Base-by-base conservation (phyloP, 139 green algal species). In the Limnomonas spitsbergensis region DNA sequence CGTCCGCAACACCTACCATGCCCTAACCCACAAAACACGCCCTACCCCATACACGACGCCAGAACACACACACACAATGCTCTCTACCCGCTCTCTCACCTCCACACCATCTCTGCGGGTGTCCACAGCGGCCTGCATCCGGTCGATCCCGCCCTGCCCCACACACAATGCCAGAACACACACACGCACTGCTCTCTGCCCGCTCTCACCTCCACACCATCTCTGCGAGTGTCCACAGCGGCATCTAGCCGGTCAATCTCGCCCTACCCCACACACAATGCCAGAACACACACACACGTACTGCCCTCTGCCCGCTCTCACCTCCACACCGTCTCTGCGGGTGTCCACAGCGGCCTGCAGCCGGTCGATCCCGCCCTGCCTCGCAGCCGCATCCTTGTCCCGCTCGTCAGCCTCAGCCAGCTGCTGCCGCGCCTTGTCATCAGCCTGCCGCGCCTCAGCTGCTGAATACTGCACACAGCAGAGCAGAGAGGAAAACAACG, bases 191-290 rank as follows among this genome's bases (percentile, higher is more conserved):
- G n/a, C n/a, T n/a, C n/a, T n/a, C n/a, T n/a, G n/a, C n/a, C n/a
- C n/a, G n/a, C n/a, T n/a, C n/a, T n/a, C n/a, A n/a, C 76, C 31
- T 88, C 66, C 29, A 93, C 82, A 69, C 87, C 67, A 0, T 32
- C 38, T 9, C 80, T 52, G 47, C 81, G 73, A 52, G 82, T 68
- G 0, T 72, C 77, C 24, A 96, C 79, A 6, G 73, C 77, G 26
- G 81, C 38, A n/a, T 84, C 31, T 66, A 92, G 71, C 53, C 81
- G 75, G 7, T 75, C 74, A 29, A 83, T 4, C 40, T 85, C 56
- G 0, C 83, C 83, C 31, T 66, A 53, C 40, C 84, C 79, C 29
- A 9, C 24, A 0, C n/a, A n/a, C n/a, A n/a, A n/a, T n/a, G n/a
- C n/a, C n/a, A n/a, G n/a, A n/a, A n/a, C n/a, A n/a, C n/a, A n/a